Percentiles rank a stretch among this genome's conserved stretches.
phyloP scores from a whole-genome alignment of 2,329 filamentous ascomycete genomes.

The Stachybotrys echinatus region DNA sequence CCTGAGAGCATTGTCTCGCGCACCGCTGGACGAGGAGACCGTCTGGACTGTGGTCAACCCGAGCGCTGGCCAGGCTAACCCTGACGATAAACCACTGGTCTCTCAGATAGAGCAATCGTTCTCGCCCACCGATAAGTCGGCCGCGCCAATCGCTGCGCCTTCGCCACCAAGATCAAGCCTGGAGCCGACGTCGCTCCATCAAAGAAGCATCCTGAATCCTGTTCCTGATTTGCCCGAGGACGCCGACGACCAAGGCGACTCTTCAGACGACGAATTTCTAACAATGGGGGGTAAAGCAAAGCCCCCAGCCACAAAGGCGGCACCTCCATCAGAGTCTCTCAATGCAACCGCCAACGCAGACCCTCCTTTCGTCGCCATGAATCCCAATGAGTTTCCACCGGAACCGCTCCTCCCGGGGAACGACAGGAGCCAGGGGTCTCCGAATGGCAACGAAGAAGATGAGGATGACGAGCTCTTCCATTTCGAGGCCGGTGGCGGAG shows the following conservation, averaged over 20 bases:
- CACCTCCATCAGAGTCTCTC: neutral
- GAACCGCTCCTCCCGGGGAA: neutral
- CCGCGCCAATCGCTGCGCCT: constrained; percentile 12
- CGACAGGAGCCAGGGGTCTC: neutral
- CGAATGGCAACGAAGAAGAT: constrained; percentile 8
- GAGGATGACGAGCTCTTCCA: constrained; percentile 38
- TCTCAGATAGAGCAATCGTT: neutral
- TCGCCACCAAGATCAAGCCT: constrained; percentile 4
- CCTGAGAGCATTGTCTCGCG: constrained; percentile 45
- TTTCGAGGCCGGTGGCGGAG: constrained; percentile 34
- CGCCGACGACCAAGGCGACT: constrained; percentile 19
- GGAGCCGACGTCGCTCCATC: neutral
- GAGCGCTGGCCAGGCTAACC: constrained; percentile 18
- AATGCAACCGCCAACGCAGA: neutral
- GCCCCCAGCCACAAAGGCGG: constrained; percentile 9
- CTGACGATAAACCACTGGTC: neutral
- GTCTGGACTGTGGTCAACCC: constrained; percentile 46
- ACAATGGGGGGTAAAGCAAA: constrained; percentile 33
- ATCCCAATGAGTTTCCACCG: neutral
- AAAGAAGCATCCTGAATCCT: neutral
- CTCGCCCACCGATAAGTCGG: constrained; percentile 1
- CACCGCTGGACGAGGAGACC: constrained; percentile 43
- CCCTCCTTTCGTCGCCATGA: neutral
- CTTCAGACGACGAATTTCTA: constrained; percentile 35
- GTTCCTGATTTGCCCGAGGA: neutral